Conservation (phyloP, 2,329 filamentous ascomycete genomes). For the Tolypocladium ovalisporum region DNA sequence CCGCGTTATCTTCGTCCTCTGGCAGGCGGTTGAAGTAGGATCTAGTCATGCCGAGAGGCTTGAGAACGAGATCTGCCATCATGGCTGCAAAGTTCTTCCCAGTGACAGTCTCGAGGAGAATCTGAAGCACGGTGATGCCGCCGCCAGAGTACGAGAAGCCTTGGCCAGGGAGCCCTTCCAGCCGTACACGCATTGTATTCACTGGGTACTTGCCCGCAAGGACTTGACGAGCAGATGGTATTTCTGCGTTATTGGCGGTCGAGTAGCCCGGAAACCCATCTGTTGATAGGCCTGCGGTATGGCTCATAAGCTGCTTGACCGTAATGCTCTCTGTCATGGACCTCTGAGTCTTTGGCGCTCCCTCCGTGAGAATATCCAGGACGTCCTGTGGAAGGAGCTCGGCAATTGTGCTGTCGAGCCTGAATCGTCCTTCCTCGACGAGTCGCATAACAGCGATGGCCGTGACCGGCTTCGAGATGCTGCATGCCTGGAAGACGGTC, state of each 20-base stretch:
- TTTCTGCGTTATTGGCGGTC: background rate
- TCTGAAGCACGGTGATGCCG: background rate
- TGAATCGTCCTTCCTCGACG: background rate
- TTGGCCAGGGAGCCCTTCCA: background rate
- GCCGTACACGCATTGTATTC: background rate
- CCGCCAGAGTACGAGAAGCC: background rate
- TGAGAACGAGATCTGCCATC: background rate
- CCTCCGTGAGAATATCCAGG: background rate
- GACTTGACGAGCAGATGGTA: background rate
- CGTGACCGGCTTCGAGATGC: conserved; percentile 9
- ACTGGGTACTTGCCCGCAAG: background rate
- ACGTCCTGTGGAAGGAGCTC: background rate
- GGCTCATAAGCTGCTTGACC: background rate
- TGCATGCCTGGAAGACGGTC: conserved; percentile 9
- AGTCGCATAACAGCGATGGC: background rate
- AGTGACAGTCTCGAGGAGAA: background rate
- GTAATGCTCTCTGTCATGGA: background rate
- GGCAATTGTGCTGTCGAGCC: background rate
- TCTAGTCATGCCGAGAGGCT: background rate
- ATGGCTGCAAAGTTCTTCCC: background rate
- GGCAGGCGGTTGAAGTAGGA: background rate
- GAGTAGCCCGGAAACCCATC: background rate
- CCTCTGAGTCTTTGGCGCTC: background rate
- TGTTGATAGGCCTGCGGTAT: background rate
- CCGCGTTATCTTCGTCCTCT: background rate